Percentiles rank a stretch among this genome's conserved stretches.
Conservation (phyloP, 1,284 basidiomycete species). For the Pseudozyma flocculosa region DNA sequence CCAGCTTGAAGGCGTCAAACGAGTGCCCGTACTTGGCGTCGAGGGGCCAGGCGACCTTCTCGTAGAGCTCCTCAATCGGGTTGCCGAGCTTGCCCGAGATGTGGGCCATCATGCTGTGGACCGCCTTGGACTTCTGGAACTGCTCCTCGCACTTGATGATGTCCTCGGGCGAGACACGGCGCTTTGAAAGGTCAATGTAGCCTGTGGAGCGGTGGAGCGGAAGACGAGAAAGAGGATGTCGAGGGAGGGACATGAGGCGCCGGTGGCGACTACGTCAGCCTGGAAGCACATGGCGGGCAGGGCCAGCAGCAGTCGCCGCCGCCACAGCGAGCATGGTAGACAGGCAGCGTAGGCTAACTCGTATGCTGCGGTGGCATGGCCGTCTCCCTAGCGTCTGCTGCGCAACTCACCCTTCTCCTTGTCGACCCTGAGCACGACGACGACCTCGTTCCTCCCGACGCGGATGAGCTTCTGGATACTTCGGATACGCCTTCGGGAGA, state of each 20-base stretch:
- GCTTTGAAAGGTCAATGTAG: conserved; percentile 98
- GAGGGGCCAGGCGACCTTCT: conserved; percentile 88
- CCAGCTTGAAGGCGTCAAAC: conserved; percentile 97
- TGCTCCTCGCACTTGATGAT: conserved; percentile 98
- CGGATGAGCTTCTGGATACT: conserved; percentile 98
- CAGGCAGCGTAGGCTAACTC: no score
- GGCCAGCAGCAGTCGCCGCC: no score
- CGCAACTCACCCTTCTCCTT: conserved; percentile 93
- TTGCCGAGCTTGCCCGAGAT: conserved; percentile 51
- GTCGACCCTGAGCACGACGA: conserved; percentile 96
- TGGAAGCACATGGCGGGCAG: no score
- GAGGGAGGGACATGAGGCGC: no score
- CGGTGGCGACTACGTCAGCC: no score
- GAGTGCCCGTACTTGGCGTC: conserved; percentile 90
- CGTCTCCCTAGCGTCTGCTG: no score
- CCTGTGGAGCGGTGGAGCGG: conserved; percentile 63
- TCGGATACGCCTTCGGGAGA: conserved; percentile 92
- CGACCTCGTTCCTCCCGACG: conserved; percentile 96
- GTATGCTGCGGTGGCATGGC: no score
- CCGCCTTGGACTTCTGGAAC: conserved; percentile 88
- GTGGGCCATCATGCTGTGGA: conserved; percentile 56
- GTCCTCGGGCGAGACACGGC: conserved; percentile 97
- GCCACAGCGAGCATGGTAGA: no score
- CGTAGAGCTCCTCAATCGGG: conserved; percentile 79
- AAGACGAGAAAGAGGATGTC: no score